Conservation (phyloP, 2,329 filamentous ascomycete genomes). For the Sarocladiaceae sp. region DNA sequence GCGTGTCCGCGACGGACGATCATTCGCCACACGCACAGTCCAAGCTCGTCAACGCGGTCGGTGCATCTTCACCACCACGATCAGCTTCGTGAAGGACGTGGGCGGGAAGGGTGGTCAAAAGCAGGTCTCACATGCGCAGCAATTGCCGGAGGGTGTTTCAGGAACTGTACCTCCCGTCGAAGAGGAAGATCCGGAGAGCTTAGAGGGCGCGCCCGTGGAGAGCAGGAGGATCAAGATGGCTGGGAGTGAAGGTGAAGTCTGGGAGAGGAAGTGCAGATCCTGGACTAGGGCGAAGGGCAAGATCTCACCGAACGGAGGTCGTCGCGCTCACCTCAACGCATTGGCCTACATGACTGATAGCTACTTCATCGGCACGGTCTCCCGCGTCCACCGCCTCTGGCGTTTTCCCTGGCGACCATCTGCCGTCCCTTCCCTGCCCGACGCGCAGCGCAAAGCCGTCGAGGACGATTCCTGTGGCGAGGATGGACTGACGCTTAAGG, state of each 20-base stretch:
- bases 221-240: constrained; percentile 36
- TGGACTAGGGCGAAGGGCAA: constrained; percentile 73
- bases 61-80: constrained; percentile 92
- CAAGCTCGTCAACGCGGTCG: constrained; percentile 85
- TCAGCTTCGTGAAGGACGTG: constrained; percentile 73
- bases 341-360: constrained; percentile 91
- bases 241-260: constrained; percentile 41
- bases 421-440: constrained; percentile 48
- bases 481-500: constrained; percentile 48
- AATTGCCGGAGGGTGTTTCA: constrained; percentile 45
- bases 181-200: constrained; percentile 36
- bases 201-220: constrained; percentile 45
- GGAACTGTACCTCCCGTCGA: constrained; percentile 33
- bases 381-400: constrained; percentile 76
- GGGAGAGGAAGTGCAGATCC: constrained; percentile 64
- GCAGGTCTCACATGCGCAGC: constrained; percentile 60
- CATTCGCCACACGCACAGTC: constrained; percentile 90
- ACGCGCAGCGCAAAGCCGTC: constrained; percentile 30
- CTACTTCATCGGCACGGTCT: constrained; percentile 88
- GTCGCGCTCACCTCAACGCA: constrained; percentile 77
- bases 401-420: constrained; percentile 57
- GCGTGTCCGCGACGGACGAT: constrained; percentile 82
- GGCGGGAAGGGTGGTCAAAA: constrained; percentile 53
- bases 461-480: constrained; percentile 41
- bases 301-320: constrained; percentile 70